Base-by-base conservation (phyloP, 176 grass and related monocot genomes). In the Raddia guianensis region DNA sequence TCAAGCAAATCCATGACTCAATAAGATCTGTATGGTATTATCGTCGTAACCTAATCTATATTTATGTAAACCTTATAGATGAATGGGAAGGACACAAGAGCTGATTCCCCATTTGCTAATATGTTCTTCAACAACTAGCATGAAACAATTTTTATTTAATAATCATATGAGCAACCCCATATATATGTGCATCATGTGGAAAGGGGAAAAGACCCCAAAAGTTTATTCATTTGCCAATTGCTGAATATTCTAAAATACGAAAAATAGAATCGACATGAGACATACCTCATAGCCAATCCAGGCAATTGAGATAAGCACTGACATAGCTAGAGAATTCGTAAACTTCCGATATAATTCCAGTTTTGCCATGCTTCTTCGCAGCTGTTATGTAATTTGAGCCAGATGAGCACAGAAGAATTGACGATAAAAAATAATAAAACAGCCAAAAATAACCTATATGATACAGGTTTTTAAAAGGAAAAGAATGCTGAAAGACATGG, bases 261-360 rank as follows among this genome's bases (percentile, higher is more conserved):
- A 46, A 2, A 43, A 72, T 7, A 87, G 5, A 83, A 80, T 77
- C 66, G 63, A 84, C 54, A 59, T 2, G 62, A 79, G 48, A 50
- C 14, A 91, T 95, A 99, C 96, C 96, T 99, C 96, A 88, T 95
- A 99, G 73, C 96, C 96, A 86, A 95, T 99, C 96, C 96, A 99
- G 53, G 90, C 88, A 84, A 99, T 90, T 37, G 96, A 99, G 48
- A 99, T 89, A 85, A 99, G 92, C 68, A 99, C 93, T 16, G 93
- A 93, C 21, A 93, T 70, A 32, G 96, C 93, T 63, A 99, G 87
- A 62, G 79, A 90, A 90, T 99, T 99, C 49, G 92, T 99, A 47
- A 99, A 99, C 86, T 99, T 99, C 16, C 96, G 77, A 83, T 99
- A 99, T 19, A 99, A 75, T 77, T 95, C 96, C 86, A 99, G 92